These are phyloP conservation scores for Plasmodium vinckei DNA, from an alignment of 169 alveolate genomes.

Conservation along the genomic window DNA sequence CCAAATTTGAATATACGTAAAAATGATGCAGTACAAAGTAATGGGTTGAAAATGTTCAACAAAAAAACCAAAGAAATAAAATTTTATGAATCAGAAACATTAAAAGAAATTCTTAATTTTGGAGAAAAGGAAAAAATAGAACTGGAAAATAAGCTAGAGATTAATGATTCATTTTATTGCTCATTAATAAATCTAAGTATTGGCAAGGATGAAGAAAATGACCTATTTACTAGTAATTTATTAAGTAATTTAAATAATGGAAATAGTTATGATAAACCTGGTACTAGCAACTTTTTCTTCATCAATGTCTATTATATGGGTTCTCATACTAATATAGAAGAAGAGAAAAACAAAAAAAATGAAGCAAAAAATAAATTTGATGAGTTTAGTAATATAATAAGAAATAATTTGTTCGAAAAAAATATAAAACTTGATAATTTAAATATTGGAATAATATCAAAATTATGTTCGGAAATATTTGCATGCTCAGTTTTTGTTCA, in stretches of 20 bases:
- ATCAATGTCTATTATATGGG: constrained; percentile 35
- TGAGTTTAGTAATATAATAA: constrained; percentile 31
- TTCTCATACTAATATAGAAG: constrained; percentile 3
- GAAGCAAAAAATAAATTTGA: neutral
- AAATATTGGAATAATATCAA: constrained; percentile 23
- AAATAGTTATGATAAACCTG: constrained; percentile 2
- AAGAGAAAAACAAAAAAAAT: neutral
- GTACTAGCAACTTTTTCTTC: constrained; percentile 13
- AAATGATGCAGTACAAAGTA: neutral
- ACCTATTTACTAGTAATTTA: neutral
- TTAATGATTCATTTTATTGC: constrained; percentile 8
- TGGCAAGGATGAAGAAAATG: constrained; percentile 7
- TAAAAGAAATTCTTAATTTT: constrained; percentile 33
- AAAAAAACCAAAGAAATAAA: constrained; percentile 27
- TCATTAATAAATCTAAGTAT: constrained; percentile 35
- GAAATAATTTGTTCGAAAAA: neutral
- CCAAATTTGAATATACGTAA: neutral
- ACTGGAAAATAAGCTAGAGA: constrained; percentile 12
- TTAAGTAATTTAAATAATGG: neutral
- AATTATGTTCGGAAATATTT: constrained; percentile 28
- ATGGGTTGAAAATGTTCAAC: constrained; percentile 45
- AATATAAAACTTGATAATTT: constrained; percentile 23
- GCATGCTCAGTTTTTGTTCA: neutral
- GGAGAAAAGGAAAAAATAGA: constrained; percentile 32
- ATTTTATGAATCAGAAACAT: constrained; percentile 44